A percentile compares a stretch with the other conserved stretches of the same genome.
phyloP scores from a whole-genome alignment of 768 basidiomycete genomes.

The Xerocomus brunneocitrinus region DNA sequence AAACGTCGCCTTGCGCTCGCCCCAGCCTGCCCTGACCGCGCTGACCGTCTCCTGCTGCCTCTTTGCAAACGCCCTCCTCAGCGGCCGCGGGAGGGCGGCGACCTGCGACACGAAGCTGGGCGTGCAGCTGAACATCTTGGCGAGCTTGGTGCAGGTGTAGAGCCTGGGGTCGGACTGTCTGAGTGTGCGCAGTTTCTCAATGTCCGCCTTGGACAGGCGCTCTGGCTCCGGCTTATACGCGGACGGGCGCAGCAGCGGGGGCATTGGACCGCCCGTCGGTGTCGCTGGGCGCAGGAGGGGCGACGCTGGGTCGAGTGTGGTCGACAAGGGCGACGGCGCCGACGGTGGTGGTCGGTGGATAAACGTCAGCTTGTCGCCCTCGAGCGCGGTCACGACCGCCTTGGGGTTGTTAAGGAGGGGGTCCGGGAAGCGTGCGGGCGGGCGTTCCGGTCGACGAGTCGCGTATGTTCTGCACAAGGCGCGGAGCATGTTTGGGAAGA shows the following conservation, averaged over 20 bases:
- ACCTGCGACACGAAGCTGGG: constrained; percentile 59
- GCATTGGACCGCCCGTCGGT: constrained; percentile 33
- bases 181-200: constrained; percentile 56
- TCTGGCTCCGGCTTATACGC: constrained; percentile 29
- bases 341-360: constrained; percentile 83
- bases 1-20: constrained; percentile 59
- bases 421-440: constrained; percentile 55
- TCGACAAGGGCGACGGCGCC: constrained; percentile 67
- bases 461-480: constrained; percentile 39
- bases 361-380: constrained; percentile 62
- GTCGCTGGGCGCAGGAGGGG: constrained; percentile 53
- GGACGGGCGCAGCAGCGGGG: constrained; percentile 46
- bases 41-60: constrained; percentile 46
- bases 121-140: constrained; percentile 72
- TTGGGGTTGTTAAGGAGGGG: constrained; percentile 51
- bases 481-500: neutral
- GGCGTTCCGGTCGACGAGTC: constrained; percentile 34
- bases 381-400: constrained; percentile 46
- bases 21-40: constrained; percentile 55
- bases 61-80: constrained; percentile 40
- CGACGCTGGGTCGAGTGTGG: constrained; percentile 64
- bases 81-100: constrained; percentile 54
- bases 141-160: constrained; percentile 64
- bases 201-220: constrained; percentile 47
- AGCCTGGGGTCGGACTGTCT: constrained; percentile 51